Evolutionary conservation across 208 protist species (phyloP), one percentile per base, ranked within the genome.

Genomic region (Phytomonas francai): DNA sequence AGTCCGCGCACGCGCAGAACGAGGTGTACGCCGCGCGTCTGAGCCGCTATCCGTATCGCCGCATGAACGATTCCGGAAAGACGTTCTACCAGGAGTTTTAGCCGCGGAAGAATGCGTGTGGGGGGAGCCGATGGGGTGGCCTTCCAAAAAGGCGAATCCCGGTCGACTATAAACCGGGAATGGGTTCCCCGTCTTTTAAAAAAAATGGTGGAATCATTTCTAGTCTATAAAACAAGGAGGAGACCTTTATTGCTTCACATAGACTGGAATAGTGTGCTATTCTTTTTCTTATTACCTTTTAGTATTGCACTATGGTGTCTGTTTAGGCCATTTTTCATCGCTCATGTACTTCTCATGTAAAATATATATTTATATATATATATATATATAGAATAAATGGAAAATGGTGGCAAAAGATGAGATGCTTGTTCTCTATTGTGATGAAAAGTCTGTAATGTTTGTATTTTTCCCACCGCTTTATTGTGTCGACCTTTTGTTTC

Each of bases 11-110:
- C 45, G 65, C 65, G 28, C 59, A 71, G 25, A 87, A 91, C 68
- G 80, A 91, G 64, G 73, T 76, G 49, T 75, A 79, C 59, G 83
- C 83, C 9, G 74, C 58, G 5, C 81, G 78, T 30, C 67, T 87
- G 12, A 81, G 80, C 59, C 81, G 80, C 62, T 91, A 87, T 67
- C 72, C 80, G 57, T 86, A 88, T 36, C 33, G 33, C 8, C 33
- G 33, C 5, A 36, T 8, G 8, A 36, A 36, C 8, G 3, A 36
- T 11, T 36, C 8, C 33, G 8, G 8, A 36, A 8, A 8, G 33
- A 8, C 33, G 33, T 36, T 8, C 5, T 36, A 36, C 8, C 5
- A 36, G 33, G 33, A 36, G 33, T 36, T 36, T 36, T 36, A 36
- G 33, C 33, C n/a, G n/a, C n/a, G n/a, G n/a, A n/a, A n/a, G n/a